These are phyloP conservation scores for Leishmania amazonensis DNA, from an alignment of 208 protist species.

Conservation along the genomic window DNA sequence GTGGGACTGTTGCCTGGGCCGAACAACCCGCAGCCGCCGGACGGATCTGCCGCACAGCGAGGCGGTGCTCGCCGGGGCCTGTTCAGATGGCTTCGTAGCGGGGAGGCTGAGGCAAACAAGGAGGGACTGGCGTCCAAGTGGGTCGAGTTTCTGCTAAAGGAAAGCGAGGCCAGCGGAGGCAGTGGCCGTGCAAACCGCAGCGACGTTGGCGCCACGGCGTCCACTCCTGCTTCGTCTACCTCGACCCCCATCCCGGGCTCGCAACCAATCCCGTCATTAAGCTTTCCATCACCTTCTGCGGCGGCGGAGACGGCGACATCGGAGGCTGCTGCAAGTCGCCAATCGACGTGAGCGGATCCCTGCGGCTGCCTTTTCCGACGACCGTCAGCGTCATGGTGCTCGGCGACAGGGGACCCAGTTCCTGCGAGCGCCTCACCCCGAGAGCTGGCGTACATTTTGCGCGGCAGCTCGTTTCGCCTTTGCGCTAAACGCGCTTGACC, in stretches of 20 bases:
- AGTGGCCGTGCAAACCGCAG: neutral
- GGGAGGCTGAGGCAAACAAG: slow-evolving; percentile 1
- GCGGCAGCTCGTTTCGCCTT: neutral
- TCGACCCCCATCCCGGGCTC: neutral
- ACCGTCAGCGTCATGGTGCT: neutral
- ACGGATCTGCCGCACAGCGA: neutral
- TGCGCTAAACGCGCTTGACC: neutral
- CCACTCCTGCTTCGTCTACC: neutral
- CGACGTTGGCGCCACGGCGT: neutral
- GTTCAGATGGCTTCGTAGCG: slow-evolving; percentile 28
- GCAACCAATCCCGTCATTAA: neutral
- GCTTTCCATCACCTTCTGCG: neutral
- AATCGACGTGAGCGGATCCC: neutral
- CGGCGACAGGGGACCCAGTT: neutral
- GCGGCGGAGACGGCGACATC: neutral
- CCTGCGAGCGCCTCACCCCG: neutral
- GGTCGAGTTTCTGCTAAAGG: slow-evolving; percentile 86
- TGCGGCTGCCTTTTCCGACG: neutral
- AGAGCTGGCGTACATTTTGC: neutral
- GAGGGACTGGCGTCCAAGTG: slow-evolving; percentile 63
- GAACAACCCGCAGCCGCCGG: slow-evolving; percentile 52
- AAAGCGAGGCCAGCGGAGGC: slow-evolving; percentile 39
- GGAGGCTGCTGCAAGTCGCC: neutral
- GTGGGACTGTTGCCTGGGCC: slow-evolving; percentile 79
- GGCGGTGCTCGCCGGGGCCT: slow-evolving; percentile 24